Evolutionary conservation across 352 stramenopile species (phyloP), one percentile per base, ranked within the genome.

Genomic region (Globisporangium emineosum): DNA sequence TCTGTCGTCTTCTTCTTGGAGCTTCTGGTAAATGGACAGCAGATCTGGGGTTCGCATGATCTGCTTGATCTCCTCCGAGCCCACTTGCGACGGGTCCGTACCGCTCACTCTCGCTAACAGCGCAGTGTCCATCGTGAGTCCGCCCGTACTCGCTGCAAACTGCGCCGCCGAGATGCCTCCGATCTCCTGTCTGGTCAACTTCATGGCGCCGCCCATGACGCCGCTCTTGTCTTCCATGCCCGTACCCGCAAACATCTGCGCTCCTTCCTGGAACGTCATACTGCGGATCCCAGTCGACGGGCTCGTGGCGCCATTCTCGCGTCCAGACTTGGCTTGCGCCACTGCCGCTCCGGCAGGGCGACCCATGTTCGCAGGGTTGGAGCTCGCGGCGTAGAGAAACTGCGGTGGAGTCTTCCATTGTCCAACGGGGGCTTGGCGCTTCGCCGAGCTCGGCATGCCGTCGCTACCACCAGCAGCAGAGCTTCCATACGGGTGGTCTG

Each of bases 21-120:
- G 69, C 59, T 93, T 96, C 65, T 96, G 86, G 68, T 96, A 96
- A 32, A 96, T 96, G 23, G 81, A 93, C 33, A 96, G 64, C 25
- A 96, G 62, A 59, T 96, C 86, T 1, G 86, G 83, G 10, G 75
- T 85, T 12, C 83, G 81, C 86, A 96, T 96, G 65, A 96, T 94
- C 71, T 94, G 86, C 57, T 90, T 89, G 66, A 96, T 94, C 65
- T 94, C 79, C 62, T 96, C 86, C 6, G 81, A 85, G 50, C 83
- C 85, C 64, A 96, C 87, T 15, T 85, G 70, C 23, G 84, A 83
- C 57, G 86, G 83, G 21, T 94, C 87, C 32, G 83, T 90, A 52
- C 81, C 86, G 23, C 81, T 93, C 37, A 95, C 80, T n/a, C 85
- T 80, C 15, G 86, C 85, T 32, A 95, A 64, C 50, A 95, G 72